phyloP scores from a whole-genome alignment of 139 green algal genomes.

The Chlamydomonas eustigma region DNA sequence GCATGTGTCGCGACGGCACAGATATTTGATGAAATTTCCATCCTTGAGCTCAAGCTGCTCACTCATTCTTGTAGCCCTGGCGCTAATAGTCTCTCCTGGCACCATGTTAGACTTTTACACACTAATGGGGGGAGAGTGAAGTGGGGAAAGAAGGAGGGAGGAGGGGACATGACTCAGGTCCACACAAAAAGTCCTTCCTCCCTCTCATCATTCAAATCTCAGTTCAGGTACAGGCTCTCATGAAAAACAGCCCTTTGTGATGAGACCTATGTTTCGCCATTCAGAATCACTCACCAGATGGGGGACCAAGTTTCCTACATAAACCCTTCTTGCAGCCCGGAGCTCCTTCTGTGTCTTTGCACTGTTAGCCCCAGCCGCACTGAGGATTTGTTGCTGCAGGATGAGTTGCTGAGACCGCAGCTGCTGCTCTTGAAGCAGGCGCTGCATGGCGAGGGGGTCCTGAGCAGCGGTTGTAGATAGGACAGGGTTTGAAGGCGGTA shows the following conservation, averaged over 20 bases:
- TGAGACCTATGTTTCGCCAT: too few species aligned
- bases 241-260: too few species aligned
- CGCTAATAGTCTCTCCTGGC: too few species aligned
- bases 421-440: constrained; percentile 10
- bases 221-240: too few species aligned
- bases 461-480: neutral
- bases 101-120: too few species aligned
- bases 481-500: neutral
- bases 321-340: constrained; percentile 2
- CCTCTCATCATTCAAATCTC: too few species aligned
- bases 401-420: constrained; percentile 9
- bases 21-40: too few species aligned
- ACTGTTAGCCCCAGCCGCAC: neutral
- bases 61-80: too few species aligned
- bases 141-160: constrained; percentile 3
- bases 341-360: constrained; percentile 9
- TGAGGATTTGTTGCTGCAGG: constrained; percentile 14
- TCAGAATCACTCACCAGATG: constrained; percentile 7
- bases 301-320: constrained; percentile 11
- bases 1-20: too few species aligned
- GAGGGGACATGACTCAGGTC: neutral
- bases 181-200: neutral
- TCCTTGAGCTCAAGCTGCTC: too few species aligned
- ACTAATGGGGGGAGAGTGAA: neutral
- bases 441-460: constrained; percentile 1